Base-by-base conservation (phyloP, 352 stramenopile species). In the Phytophthora pistaciae region DNA sequence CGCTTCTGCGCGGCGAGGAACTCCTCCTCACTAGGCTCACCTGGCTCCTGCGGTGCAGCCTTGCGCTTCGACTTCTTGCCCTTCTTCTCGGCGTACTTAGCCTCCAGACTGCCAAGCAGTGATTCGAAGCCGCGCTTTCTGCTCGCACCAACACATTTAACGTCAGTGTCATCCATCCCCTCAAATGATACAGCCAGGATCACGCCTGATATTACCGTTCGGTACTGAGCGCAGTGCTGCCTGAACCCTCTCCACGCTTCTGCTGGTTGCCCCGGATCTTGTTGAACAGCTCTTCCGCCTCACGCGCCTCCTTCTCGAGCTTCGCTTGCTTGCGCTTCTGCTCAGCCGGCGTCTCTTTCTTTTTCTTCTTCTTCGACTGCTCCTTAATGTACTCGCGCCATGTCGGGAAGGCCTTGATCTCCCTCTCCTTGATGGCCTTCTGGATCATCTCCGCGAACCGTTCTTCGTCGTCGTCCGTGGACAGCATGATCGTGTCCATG, bases 401-500 rank as follows among this genome's bases (percentile, higher is more conserved):
- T 38, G 68, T 77, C 16, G 76, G 73, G 9, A 83, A 82, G 3
- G 46, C 18, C 44, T 88, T 80, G 9, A 87, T 56, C 50, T 64
- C 57, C 59, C 90, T 79, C 29, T 64, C 63, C 44, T 88, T 75
- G 33, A 95, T 86, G 5, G 87, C 87, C 9, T 77, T 61, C 60
- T 92, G 69, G 29, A 94, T 94, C 67, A 95, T 91, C 25, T 84
- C 73, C 0, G 64, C 56, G 56, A 95, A 93, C 11, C 88, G 82
- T 13, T 84, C 78, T 56, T 92, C 83, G 66, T 95, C 86, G 57
- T 92, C 84, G 49, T 97, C 85, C 8, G 84, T 95, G 21, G 86
- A 93, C 53, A 97, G 70, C 91, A 98, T 97, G 75, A 97, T 86
- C 56, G 74, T 83, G 68, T 97, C 87, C 57, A 98, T 77, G 49